Evolutionary conservation across 2,329 filamentous ascomycete species (phyloP).

Genomic region (Clonostachys rhizophaga): DNA sequence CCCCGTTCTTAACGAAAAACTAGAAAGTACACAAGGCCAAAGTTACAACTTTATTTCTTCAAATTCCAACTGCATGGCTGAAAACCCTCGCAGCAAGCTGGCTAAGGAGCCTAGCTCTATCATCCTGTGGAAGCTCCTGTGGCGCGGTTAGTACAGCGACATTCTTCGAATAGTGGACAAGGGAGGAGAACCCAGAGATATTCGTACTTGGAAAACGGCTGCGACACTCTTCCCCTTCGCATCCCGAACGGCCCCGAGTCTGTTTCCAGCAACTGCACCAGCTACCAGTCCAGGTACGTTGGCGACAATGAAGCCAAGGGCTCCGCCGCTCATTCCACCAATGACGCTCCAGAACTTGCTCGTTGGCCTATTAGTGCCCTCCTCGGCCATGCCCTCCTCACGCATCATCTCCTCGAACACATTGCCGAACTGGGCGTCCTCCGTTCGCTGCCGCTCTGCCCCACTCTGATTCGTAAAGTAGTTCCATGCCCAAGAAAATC

Average conservation of each 20-base stretch:
- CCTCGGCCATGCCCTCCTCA: constrained; percentile 78
- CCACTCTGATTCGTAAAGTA: constrained; percentile 38
- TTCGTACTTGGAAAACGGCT: constrained; percentile 66
- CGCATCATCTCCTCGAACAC: constrained; percentile 88
- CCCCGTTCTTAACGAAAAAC: no score
- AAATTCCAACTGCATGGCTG: constrained; percentile 66
- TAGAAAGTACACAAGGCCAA: not conserved
- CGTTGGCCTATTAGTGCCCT: constrained; percentile 53
- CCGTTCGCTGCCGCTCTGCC: constrained; percentile 42
- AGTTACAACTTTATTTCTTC: not conserved
- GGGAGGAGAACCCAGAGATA: not conserved
- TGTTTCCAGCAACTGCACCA: constrained; percentile 87
- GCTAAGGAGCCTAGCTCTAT: constrained; percentile 75
- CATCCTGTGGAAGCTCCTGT: constrained; percentile 75
- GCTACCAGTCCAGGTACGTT: constrained; percentile 88
- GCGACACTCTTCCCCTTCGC: constrained; percentile 94
- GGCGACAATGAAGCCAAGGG: constrained; percentile 90
- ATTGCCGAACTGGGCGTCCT: constrained; percentile 80
- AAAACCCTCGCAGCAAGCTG: constrained; percentile 86
- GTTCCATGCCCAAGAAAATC: constrained; percentile 76
- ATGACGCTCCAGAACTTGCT: constrained; percentile 82
- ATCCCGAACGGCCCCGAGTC: constrained; percentile 85
- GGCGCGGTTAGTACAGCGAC: constrained; percentile 4
- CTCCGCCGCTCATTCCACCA: constrained; percentile 81
- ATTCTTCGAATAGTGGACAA: not conserved